Evolutionary conservation across 1,284 basidiomycete genomes (phyloP), one percentile per base, ranked within the genome.

Genomic region (Ceratobasidium sp.): DNA sequence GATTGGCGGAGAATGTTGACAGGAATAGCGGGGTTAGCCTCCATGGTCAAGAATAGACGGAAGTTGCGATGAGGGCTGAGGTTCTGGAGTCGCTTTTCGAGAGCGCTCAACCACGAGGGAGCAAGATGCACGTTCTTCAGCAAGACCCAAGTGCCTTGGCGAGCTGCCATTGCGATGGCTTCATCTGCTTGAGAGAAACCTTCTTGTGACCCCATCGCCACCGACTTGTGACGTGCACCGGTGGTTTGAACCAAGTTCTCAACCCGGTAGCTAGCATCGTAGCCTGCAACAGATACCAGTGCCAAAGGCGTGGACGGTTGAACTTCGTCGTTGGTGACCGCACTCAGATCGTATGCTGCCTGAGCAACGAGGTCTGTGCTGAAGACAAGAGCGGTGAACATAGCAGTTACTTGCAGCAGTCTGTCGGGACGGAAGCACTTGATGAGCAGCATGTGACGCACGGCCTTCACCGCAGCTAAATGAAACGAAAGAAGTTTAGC

Each of bases 171-270:
- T 24, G 93, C 91, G 77, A 98, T 98, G 1, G 95, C 95, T 81
- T 97, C 95, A 79, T 98, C 96, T 5, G 96, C 96, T 1, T 95
- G 86, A 7, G 89, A 88, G 82, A 95, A 96, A n/a, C 96, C 96
- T 86, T 98, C 96, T 77, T 95, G 93, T 0, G 96, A 98, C n/a
- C 96, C 96, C 95, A 98, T 98, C 13, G 96, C 96, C 19, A 98
- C 93, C 0, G 94, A 93, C 0, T 90, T 86, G 76, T 94, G 96
- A 37, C 90, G 89, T 49, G 88, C 85, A 29, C 90, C 89, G 13
- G 89, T 89, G 59, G 89, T 88, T 79, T 91, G 89, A 77, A 96
- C 90, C 49, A 98, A 87, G 78, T 92, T 93, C 79, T 98, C 96
- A 39, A 98, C 93, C 68, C 93, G 89, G 81, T 96, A 98, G 81